Evolutionary conservation across 2,329 filamentous ascomycete genomes (phyloP), one percentile per base, ranked within the genome.

Genomic region (Ceratocystiopsis sp.): DNA sequence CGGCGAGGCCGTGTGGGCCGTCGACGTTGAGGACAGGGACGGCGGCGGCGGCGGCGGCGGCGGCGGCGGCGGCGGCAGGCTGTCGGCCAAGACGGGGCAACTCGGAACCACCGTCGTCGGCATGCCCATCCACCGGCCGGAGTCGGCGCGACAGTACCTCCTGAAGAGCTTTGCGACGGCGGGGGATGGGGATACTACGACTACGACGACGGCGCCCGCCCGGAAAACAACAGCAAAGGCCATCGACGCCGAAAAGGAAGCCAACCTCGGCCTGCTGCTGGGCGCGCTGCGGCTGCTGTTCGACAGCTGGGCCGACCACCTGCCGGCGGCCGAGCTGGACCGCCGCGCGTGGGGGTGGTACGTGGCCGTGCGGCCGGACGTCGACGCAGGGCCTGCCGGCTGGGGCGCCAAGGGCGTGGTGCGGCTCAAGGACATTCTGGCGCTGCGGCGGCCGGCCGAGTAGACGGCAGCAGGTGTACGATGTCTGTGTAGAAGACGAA

Each of bases 291-390:
- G 86, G 48, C 56, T 84, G 17, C 57, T 93, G 1, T 86, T 76
- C 52, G 66, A 69, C 39, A 89, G 83, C 47, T 93, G 85, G 86
- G 67, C 69, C 1, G 60, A 64, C n/a, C 68, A 74, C 29, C 57
- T 93, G 33, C 67, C 60, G 21, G 61, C 62, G 4, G 65, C 71
- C 15, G 83, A 93, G 52, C 63, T 93, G 42, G 83, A 93, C 55
- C 68, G 69, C 48, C 71, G 77, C 46, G 82, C 84, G 16, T 93
- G 84, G 83, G 64, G 64, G 12, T 93, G 85, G 85, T 93, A 93
- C 59, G 66, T 80, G 2, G 69, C 72, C 18, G 75, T 87, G 17
- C 67, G 86, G 48, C 85, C 85, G 1, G 78, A 84, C 17, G 80
- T 93, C 3, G 76, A 82, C 46, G 61, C 68, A 45, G 86, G 85